Conservation (phyloP, 495 filamentous ascomycete species). For the Hyaloscypha variabilis region DNA sequence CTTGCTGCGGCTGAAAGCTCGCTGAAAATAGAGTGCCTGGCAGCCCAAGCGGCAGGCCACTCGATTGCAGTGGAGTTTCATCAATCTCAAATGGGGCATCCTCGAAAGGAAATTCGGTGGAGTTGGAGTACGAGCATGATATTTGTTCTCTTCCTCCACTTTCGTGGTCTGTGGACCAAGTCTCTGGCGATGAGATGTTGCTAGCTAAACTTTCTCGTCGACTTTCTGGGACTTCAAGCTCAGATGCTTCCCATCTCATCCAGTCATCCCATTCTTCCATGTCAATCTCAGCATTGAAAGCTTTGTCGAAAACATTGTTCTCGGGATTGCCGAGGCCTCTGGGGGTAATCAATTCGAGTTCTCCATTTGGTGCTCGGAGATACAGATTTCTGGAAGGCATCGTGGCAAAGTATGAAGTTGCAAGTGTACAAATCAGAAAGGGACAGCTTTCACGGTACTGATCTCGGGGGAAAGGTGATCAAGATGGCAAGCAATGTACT, state of each 20-base stretch:
- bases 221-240: neutral
- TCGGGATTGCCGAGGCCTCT: neutral
- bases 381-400: conserved; percentile 20
- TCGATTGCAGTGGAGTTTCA: neutral
- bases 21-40: neutral
- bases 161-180: conserved; percentile 10
- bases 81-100: conserved; percentile 1
- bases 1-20: neutral
- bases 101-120: conserved; percentile 2
- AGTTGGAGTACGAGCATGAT: neutral
- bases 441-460: neutral
- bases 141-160: neutral
- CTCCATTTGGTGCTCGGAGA: neutral
- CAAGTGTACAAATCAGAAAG: neutral
- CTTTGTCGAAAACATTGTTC: conserved; percentile 19
- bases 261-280: conserved; percentile 22
- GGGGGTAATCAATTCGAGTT: conserved; percentile 8
- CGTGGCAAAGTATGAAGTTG: neutral
- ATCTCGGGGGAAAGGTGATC: neutral
- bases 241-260: conserved; percentile 19
- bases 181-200: conserved; percentile 11
- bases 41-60: neutral
- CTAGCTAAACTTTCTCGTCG: conserved; percentile 10
- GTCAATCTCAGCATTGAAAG: conserved; percentile 9
- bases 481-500: neutral